Evolutionary conservation across 1,284 basidiomycete genomes (phyloP), one percentile per base, ranked within the genome.

Genomic region (Inonotus hispidus): DNA sequence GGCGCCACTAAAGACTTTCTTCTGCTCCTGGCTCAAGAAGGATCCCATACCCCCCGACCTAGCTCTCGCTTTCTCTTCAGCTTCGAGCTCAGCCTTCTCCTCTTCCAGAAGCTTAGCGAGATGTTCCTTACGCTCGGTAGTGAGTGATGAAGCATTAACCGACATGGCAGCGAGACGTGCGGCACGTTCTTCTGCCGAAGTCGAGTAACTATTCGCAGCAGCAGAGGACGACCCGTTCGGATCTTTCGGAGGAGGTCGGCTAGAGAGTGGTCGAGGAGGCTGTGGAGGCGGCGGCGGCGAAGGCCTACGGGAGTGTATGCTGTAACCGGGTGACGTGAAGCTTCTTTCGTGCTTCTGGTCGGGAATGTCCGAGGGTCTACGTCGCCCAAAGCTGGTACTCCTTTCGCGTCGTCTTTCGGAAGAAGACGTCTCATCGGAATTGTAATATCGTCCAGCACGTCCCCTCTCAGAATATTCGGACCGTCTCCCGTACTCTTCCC

Each of bases 141-240:
- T 79, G 77, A 94, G 79, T 16, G 74, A 71, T 27, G 77, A 72
- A 1, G 95, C 95, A 65, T 89, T 83, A 1, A 81, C 72, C 27
- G 86, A 76, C 95, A 98, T 97, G 10, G 92, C 90, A 0, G 92
- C 93, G 19, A 98, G 79, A 35, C 89, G 86, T 23, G 91, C 90
- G 1, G 87, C 87, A 35, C 93, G 89, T 58, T 89, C 85, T 1
- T 83, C 80, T 3, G 70, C 72, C 72, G 71, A 55, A 70, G 70
- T 3, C 73, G 76, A 43, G 75, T 81, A 82, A 14, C 65, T 58
- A 37, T 71, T 65, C 25, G 62, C 37, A n/a, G n/a, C n/a, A n/a
- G n/a, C n/a, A 47, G 45, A 62, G 64, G 59, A 27, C 11, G 39
- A 21, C 25, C 43, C 59, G 14, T 52, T 39, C 16, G 29, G 16